Base-by-base conservation (phyloP, 2,329 filamentous ascomycete species). In the Periconia digitata region DNA sequence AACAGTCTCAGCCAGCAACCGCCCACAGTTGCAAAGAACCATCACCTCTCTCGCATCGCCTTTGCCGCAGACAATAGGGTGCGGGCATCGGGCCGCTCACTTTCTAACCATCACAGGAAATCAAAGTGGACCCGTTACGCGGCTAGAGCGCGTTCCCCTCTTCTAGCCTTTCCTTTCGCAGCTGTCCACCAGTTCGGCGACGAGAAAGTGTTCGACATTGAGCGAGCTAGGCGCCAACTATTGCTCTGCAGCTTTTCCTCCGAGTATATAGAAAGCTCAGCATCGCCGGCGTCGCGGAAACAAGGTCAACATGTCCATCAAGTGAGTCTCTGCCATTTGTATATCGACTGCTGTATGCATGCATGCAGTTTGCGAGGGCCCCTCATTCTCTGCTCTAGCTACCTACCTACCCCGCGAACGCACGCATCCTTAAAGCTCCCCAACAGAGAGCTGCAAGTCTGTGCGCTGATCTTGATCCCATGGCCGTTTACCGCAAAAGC, bases 231-330 rank as follows among this genome's bases (percentile, higher is more conserved):
- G 48, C 44, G 40, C 40, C 36, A 37, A 39, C 15, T 37, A n/a
- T 40, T 27, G 35, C 16, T n/a, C 18, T 20, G 18, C 16, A 16
- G 24, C 16, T 18, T 15, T 12, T 17, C 12, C 32, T 10, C 40
- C 38, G 39, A 38, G 35, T 15, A 6, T 32, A 32, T 32, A 32
- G 27, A 32, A 32, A 32, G 27, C 27, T 32, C 27, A 32, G 27
- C 4, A 32, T 32, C 27, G 4, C 27, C 27, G 27, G 27, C 4
- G n/a, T 32, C 27, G 5, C 27, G n/a, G n/a, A 38, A 43, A 36
- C 12, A n/a, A 44, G 12, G 16, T 29, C 41, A 59, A 34, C 42
- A 72, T 72, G 70, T 72, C 69, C 52, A 64, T 72, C 60, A 72
- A 72, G 70, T 72, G 47, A 67, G 69, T 71, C 58, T 44, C 51